Percentiles rank a stretch among this genome's conserved stretches.
These are phyloP conservation scores for Phialemoniopsis sp. DNA, from an alignment of 2,329 filamentous ascomycete species.

Conservation along the genomic window DNA sequence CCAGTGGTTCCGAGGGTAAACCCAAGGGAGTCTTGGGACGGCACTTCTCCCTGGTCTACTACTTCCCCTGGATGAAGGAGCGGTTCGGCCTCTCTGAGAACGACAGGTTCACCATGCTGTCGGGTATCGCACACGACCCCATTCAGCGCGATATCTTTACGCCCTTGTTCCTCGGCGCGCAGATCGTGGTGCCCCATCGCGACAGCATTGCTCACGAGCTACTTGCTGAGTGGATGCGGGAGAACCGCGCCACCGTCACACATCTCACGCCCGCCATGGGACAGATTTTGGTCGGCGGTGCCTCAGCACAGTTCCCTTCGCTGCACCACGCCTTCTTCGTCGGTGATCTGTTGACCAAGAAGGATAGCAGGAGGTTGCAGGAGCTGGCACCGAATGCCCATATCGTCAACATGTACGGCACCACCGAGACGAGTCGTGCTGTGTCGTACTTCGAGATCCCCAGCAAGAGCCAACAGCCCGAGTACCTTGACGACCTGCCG, in stretches of 20 bases:
- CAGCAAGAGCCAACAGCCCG: slow-evolving; percentile 57
- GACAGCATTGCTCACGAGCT: slow-evolving; percentile 86
- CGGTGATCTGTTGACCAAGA: slow-evolving; percentile 82
- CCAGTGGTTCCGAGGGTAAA: slow-evolving; percentile 69
- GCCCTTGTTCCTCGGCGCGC: slow-evolving; percentile 79
- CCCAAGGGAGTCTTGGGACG: slow-evolving; percentile 86
- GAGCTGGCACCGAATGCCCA: slow-evolving; percentile 68
- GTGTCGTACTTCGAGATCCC: slow-evolving; percentile 82
- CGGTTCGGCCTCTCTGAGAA: slow-evolving; percentile 70
- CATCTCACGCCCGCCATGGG: slow-evolving; percentile 97
- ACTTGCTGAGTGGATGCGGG: slow-evolving; percentile 83
- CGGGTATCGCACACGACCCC: slow-evolving; percentile 76
- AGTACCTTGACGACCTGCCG: slow-evolving; percentile 32
- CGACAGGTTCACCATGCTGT: slow-evolving; percentile 77
- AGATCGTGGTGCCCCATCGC: slow-evolving; percentile 71
- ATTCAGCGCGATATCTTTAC: slow-evolving; percentile 79
- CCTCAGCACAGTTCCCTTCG: slow-evolving; percentile 69
- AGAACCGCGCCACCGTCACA: slow-evolving; percentile 70
- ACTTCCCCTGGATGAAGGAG: slow-evolving; percentile 92
- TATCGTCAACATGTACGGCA: slow-evolving; percentile 85
- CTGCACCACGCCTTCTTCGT: slow-evolving; percentile 86
- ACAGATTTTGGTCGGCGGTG: slow-evolving; percentile 85
- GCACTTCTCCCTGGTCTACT: slow-evolving; percentile 81
- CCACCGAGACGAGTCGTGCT: slow-evolving; percentile 77
- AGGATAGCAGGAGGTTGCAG: slow-evolving; percentile 75